phyloP scores from a whole-genome alignment of 139 green algal genomes.

The Desmodesmus armatus region DNA sequence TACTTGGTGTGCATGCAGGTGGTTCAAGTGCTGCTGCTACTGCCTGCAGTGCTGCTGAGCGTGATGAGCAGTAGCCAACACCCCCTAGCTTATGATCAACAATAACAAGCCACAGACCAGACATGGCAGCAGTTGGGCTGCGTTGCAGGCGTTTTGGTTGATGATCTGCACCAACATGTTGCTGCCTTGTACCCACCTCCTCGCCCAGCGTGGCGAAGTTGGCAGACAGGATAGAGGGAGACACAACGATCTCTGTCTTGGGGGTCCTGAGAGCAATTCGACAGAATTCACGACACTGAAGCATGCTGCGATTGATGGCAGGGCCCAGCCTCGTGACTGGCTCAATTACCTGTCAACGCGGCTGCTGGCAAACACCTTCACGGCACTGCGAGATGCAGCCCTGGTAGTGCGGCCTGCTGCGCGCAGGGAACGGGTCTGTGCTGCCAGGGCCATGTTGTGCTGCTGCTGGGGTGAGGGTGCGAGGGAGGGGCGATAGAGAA shows the following conservation, averaged over 20 bases:
- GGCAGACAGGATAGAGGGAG: conserved; percentile 95
- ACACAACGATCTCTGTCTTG: conserved; percentile 89
- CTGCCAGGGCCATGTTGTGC: conserved; percentile 34
- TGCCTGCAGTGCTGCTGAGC: not conserved
- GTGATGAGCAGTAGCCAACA: not conserved
- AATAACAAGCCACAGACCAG: no score
- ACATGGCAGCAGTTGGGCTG: not conserved
- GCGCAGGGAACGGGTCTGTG: conserved; percentile 19
- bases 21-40: not conserved
- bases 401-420: not conserved
- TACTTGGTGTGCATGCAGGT: not conserved
- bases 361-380: conserved; percentile 55
- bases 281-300: no score
- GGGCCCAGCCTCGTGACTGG: no score
- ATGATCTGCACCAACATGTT: not conserved
- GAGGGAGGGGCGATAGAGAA: not conserved
- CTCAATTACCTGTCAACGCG: conserved; percentile 71
- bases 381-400: conserved; percentile 16
- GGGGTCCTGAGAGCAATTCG: no score
- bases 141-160: not conserved
- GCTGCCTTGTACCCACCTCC: conserved; percentile 76
- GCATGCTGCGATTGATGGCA: no score
- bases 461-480: not conserved
- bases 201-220: conserved; percentile 96
- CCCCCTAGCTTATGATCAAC: no score